Evolutionary conservation across 2,329 filamentous ascomycete genomes (phyloP).

Genomic region (Exutisphaerella laricina): DNA sequence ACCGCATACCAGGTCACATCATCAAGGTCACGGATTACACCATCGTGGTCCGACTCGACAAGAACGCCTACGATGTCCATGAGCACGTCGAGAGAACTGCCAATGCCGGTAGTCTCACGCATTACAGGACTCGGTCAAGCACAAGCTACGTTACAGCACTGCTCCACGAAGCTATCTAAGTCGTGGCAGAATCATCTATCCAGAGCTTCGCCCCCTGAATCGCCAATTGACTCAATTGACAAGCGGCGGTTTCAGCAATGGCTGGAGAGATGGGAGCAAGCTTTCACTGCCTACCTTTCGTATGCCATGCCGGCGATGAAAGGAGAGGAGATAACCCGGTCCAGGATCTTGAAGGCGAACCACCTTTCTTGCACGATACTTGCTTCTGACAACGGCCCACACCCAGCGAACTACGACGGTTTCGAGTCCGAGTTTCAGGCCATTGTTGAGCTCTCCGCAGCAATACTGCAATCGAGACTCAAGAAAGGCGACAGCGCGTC

Average conservation of each 20-base stretch:
- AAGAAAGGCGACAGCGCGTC: constrained; percentile 8
- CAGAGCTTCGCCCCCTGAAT: constrained; percentile 16
- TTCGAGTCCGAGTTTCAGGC: constrained; percentile 28
- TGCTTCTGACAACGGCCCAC: constrained; percentile 21
- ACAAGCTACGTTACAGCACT: constrained; percentile 31
- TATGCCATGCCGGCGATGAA: constrained; percentile 26
- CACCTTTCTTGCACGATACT: constrained; percentile 31
- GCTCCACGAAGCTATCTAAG: constrained; percentile 25
- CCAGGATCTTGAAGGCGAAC: constrained; percentile 31
- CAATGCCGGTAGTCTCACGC: constrained; percentile 27
- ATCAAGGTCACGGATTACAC: constrained; percentile 7
- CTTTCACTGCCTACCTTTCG: constrained; percentile 29
- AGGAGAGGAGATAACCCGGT: constrained; percentile 25
- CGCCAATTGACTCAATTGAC: constrained; percentile 17
- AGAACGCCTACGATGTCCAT: constrained; percentile 9
- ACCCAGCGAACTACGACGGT: constrained; percentile 12
- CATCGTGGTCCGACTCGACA: constrained; percentile 10
- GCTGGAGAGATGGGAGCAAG: constrained; percentile 31
- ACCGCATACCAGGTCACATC: constrained; percentile 14
- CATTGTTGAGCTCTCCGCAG: constrained; percentile 28
- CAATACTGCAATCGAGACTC: constrained; percentile 19
- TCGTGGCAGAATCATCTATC: constrained; percentile 18
- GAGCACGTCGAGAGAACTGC: constrained; percentile 26
- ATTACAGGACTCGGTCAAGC: constrained; percentile 29
- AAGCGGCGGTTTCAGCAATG: constrained; percentile 24